Percentiles rank a stretch among this genome's conserved stretches.
Evolutionary conservation across 805 yeast genomes (phyloP).

Genomic region (Starmera amethionina): DNA sequence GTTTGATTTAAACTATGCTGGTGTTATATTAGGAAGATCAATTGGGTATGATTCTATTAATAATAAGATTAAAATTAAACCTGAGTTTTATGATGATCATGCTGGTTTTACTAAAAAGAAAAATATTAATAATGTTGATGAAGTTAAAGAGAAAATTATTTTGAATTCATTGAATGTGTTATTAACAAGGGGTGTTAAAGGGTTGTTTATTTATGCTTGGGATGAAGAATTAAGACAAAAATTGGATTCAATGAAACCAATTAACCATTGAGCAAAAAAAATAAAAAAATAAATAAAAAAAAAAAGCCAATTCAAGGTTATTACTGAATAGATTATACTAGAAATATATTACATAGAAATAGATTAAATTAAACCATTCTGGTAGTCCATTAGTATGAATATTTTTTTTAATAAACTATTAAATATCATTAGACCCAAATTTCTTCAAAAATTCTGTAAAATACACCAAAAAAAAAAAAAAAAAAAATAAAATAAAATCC

Average conservation of each 20-base stretch:
- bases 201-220: constrained; percentile 33
- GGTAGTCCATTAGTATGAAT: no score
- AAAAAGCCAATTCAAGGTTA: no score
- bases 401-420: no score
- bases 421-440: no score
- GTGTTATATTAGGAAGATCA: constrained; percentile 34
- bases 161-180: constrained; percentile 35
- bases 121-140: constrained; percentile 25
- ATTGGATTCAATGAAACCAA: constrained; percentile 6
- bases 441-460: no score
- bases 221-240: constrained; percentile 28
- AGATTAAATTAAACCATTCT: no score
- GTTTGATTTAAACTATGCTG: constrained; percentile 37
- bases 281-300: no score
- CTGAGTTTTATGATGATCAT: constrained; percentile 32
- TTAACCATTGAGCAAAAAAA: no score
- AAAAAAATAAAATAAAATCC: no score
- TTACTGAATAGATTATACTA: no score
- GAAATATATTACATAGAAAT: neutral
- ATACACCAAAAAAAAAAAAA: no score
- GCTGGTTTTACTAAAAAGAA: constrained; percentile 35
- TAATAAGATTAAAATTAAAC: constrained; percentile 24
- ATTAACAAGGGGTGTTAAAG: constrained; percentile 35
- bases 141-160: constrained; percentile 29
- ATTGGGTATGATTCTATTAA: constrained; percentile 27